Evolutionary conservation across 345 rosid species (phyloP), one percentile per base, ranked within the genome.

Genomic region (Sonneratia caseolaris): DNA sequence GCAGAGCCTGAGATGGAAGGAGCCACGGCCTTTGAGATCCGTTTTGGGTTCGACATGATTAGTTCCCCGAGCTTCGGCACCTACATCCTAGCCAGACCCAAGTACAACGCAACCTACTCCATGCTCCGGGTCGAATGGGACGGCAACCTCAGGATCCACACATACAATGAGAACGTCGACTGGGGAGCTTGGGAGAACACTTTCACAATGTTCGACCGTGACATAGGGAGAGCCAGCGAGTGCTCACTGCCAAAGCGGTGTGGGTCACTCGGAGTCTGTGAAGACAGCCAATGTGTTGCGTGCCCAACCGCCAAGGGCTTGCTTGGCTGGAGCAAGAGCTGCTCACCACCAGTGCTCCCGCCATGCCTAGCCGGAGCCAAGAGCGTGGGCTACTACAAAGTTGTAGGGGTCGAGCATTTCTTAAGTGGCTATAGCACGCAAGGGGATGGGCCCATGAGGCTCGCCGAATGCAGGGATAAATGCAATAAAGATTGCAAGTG

Each of bases 121-220:
- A 74, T 74, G 24, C 77, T 87, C 1, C 70, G 88, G 45, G 79
- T 87, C 1, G 85, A 57, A 7, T 57, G 77, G 2, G 88, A 89
- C 19, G 95, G 95, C 37, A 89, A 85, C 72, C 32, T 87, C 1
- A 79, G 74, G 70, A 56, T 83, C 35, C 79, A 76, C 75, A 86
- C 85, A 12, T 89, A 78, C 49, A 79, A 80, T 1, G 77, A 81
- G 16, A 42, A 69, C 37, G 88, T 80, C 2, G 76, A 75, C 22
- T 45, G 72, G 0, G 49, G 79, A 0, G 85, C 83, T 14, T 84
- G 86, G 83, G 84, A 82, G 43, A 79, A 49, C 14, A 84, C 90
- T 0, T 16, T 10, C 56, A 49, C 56, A 1, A 0, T 13, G 19
- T 49, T 49, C 19, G 56, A 49, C 19, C 16, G 56, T 19, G 61